These are phyloP conservation scores for Aspergillus fumigatiaffinis DNA, from an alignment of 2,329 filamentous ascomycete genomes.

Conservation along the genomic window DNA sequence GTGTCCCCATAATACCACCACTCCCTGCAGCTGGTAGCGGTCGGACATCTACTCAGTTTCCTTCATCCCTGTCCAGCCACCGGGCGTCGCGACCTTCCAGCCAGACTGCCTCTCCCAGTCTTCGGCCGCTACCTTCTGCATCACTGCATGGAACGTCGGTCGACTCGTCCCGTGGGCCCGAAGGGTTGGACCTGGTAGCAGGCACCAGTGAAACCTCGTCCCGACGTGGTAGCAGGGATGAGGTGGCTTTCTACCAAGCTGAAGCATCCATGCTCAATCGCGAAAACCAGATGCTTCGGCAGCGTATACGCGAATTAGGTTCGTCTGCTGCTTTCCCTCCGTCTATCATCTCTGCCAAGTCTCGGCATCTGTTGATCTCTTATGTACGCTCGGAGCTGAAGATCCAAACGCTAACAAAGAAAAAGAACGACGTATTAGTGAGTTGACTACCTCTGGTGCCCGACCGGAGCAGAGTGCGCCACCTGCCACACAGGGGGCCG, in stretches of 20 bases:
- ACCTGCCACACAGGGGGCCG: slow-evolving; percentile 6
- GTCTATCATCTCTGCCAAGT: background rate
- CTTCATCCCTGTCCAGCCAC: slow-evolving; percentile 32
- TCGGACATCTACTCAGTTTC: slow-evolving; percentile 29
- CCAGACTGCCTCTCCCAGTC: slow-evolving; percentile 35
- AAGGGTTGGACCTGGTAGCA: slow-evolving; percentile 24
- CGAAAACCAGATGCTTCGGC: slow-evolving; percentile 47
- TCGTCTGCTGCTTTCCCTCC: slow-evolving; percentile 13
- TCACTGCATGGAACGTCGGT: background rate
- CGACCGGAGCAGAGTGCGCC: slow-evolving; percentile 5
- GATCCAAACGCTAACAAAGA: slow-evolving; percentile 1
- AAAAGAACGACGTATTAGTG: slow-evolving; percentile 30
- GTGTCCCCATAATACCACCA: slow-evolving; percentile 30
- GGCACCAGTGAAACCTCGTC: slow-evolving; percentile 23
- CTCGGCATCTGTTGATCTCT: background rate
- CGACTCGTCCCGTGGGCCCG: slow-evolving; percentile 21
- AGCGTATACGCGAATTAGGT: slow-evolving; percentile 47
- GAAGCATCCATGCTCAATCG: slow-evolving; percentile 44
- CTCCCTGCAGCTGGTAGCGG: slow-evolving; percentile 22
- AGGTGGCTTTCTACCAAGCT: slow-evolving; percentile 45
- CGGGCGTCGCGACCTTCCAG: slow-evolving; percentile 34
- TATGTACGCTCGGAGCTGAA: background rate
- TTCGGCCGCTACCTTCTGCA: slow-evolving; percentile 25
- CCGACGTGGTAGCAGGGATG: slow-evolving; percentile 43
- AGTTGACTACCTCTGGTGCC: slow-evolving; percentile 18